These are phyloP conservation scores for Backusella tarrabulga DNA, from an alignment of 192 early-diverging fungal species.

Conservation along the genomic window DNA sequence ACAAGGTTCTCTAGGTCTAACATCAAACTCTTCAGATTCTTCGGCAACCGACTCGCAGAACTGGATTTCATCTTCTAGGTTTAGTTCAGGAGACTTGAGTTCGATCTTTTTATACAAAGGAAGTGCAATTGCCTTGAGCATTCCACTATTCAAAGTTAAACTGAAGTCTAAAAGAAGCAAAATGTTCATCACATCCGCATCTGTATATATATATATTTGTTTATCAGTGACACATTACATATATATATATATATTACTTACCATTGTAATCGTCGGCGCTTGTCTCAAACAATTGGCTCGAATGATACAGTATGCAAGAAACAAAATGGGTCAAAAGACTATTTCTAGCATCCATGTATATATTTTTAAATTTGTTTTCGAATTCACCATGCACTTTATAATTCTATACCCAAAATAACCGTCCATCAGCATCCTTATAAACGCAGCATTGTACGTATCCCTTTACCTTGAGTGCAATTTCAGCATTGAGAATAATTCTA, in stretches of 20 bases:
- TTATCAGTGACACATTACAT: background rate
- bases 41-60: background rate
- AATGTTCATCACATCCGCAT: background rate
- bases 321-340: background rate
- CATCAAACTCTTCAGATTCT: background rate
- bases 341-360: background rate
- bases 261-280: background rate
- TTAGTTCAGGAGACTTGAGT: background rate
- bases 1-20: background rate
- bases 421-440: background rate
- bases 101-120: background rate
- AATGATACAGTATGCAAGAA: background rate
- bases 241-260: background rate
- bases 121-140: background rate
- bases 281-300: background rate
- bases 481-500: background rate
- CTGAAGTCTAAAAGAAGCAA: background rate
- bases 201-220: background rate
- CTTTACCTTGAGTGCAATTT: background rate
- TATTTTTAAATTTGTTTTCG: background rate
- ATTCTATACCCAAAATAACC: background rate
- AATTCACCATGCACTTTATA: background rate
- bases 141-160: background rate
- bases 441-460: background rate
- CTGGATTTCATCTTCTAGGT: background rate